Conservation (phyloP, 352 stramenopile genomes). For the Thraustochytrium striatum region DNA sequence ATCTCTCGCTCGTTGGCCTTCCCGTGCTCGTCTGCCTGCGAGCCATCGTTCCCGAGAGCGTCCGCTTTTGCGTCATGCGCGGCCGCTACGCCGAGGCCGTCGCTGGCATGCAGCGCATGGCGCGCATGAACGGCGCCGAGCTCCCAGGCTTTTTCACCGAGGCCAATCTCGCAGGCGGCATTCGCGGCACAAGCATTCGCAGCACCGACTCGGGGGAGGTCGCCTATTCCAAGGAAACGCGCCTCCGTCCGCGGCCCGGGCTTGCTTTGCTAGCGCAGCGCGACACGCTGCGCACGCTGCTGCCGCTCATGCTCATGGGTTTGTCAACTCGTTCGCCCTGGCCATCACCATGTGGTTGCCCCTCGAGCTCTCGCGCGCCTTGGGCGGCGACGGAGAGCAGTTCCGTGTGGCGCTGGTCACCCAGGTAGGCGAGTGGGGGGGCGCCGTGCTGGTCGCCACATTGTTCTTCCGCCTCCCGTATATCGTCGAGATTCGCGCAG, state of each 20-base stretch:
- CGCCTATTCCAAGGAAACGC: too few species aligned
- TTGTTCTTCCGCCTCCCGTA: background rate
- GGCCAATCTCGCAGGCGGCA: background rate
- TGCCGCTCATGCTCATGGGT: too few species aligned
- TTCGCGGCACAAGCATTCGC: too few species aligned
- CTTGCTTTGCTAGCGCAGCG: too few species aligned
- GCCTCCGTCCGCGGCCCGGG: too few species aligned
- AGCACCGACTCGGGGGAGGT: too few species aligned
- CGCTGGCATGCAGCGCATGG: background rate
- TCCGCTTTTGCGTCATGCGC: constrained; percentile 7
- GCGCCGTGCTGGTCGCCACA: background rate
- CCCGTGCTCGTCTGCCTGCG: background rate
- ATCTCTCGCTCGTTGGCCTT: background rate
- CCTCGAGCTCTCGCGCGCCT: background rate
- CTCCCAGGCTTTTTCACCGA: background rate
- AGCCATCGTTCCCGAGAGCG: background rate
- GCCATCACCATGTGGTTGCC: background rate
- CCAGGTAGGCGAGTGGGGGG: background rate
- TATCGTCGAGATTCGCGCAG: background rate
- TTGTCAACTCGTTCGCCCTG: constrained; percentile 9
- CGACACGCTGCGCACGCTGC: too few species aligned
- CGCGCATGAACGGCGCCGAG: background rate
- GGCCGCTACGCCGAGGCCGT: background rate
- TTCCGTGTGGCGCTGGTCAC: constrained; percentile 1
- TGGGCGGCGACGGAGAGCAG: background rate